Evolutionary conservation across 352 stramenopile genomes (phyloP).

Genomic region (Phytophthora ramorum): DNA sequence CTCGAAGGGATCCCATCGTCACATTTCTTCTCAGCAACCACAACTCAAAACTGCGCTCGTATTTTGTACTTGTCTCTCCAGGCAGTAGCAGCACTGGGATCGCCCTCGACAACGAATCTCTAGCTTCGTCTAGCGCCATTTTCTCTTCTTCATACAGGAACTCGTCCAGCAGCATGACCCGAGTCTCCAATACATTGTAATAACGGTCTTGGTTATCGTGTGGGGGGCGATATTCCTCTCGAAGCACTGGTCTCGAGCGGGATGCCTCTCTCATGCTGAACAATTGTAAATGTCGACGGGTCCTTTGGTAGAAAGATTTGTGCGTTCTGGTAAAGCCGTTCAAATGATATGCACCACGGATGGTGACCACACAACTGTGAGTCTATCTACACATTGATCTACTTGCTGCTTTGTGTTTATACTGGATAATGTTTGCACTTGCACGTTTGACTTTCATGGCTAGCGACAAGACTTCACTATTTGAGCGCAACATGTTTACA

Average conservation of each 20-base stretch:
- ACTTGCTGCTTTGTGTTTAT: too few relatives aligned
- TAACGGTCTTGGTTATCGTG: not conserved
- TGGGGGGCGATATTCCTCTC: not conserved
- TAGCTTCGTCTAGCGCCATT: not conserved
- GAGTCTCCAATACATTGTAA: not conserved
- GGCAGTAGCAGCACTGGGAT: constrained; percentile 3
- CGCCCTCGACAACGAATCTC: not conserved
- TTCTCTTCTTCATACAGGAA: constrained; percentile 1
- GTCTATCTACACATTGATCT: too few relatives aligned
- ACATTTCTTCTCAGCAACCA: constrained; percentile 5
- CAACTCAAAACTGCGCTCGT: constrained; percentile 6
- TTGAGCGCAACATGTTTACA: too few relatives aligned
- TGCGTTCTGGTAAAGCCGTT: too few relatives aligned
- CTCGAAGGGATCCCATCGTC: constrained; percentile 1
- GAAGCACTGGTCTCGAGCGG: not conserved
- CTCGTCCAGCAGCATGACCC: not conserved
- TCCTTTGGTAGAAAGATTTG: too few relatives aligned
- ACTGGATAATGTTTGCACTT: too few relatives aligned
- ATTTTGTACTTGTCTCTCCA: not conserved
- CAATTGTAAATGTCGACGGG: too few relatives aligned
- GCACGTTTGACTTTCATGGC: too few relatives aligned
- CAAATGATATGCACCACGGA: too few relatives aligned
- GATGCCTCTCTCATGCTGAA: not conserved
- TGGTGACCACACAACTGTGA: too few relatives aligned
- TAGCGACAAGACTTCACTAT: too few relatives aligned